Base-by-base conservation (phyloP, 208 protist genomes). In the Leishmania mexicana region DNA sequence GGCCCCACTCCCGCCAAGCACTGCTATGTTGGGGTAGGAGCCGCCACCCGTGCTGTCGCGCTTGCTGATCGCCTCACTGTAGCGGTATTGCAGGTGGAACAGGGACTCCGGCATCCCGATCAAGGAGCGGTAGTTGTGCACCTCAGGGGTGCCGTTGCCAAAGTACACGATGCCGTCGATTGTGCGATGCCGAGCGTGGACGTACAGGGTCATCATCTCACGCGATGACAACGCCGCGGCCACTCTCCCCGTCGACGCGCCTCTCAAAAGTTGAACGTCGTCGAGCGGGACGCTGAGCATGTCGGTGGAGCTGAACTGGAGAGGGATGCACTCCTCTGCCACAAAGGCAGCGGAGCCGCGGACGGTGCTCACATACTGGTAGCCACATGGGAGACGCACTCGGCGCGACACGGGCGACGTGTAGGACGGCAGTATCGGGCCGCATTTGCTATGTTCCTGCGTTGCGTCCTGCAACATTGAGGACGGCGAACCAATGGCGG, bases 151-250 rank as follows among this genome's bases (percentile, higher is more conserved):
- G 57, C 87, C 89, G 75, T 94, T 95, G 42, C 95, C 95, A 80
- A 97, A 89, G 83, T 96, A 98, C n/a, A 89, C 79, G 57, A 97
- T 78, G 49, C 84, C 89, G 80, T 97, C 93, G 75, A 98, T 96
- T 35, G 83, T 81, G 40, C 89, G 90, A 3, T 86, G 93, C 42
- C 81, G 76, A 38, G 83, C 73, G 83, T 97, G 94, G 28, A 97
- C 76, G 76, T 92, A 97, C 64, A 97, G 88, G 1, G 85, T 85
- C 75, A 97, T 79, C 70, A 94, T 81, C 71, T 88, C 85, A 64
- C 92, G 89, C 65, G 64, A 68, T 21, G 40, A 10, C 6, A 51
- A 51, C 21, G 51, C 6, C 47, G 15, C 21, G 38, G 45, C 53
- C 54, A 17, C 38, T 13, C 19, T 40, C 28, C 47, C 42, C 8